Percentiles rank a stretch among this genome's conserved stretches.
These are phyloP conservation scores for Mycena belliarum DNA, from an alignment of 768 basidiomycete genomes.

Conservation along the genomic window DNA sequence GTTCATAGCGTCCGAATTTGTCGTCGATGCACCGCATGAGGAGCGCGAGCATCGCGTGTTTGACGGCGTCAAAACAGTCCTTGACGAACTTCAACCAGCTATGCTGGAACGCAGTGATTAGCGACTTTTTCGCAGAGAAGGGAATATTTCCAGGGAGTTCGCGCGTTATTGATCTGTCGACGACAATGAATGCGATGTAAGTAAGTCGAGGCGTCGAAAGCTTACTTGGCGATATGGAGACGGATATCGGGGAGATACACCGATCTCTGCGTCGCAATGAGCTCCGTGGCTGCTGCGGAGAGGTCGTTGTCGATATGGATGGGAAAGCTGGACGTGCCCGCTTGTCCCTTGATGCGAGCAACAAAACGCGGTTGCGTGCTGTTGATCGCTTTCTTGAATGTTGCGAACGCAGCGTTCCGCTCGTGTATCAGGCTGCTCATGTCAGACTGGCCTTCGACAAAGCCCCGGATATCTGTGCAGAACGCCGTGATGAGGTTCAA, in stretches of 20 bases:
- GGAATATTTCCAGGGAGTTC: conserved; percentile 42
- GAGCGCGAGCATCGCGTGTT: conserved; percentile 29
- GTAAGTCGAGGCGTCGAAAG: background rate
- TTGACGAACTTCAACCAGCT: conserved; percentile 30
- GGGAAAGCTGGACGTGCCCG: conserved; percentile 1
- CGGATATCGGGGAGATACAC: conserved; percentile 36
- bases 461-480: conserved; percentile 29
- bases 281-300: conserved; percentile 14
- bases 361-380: conserved; percentile 38
- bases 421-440: conserved; percentile 31
- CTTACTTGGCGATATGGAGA: conserved; percentile 33
- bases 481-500: conserved; percentile 36
- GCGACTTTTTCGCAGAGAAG: conserved; percentile 34
- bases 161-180: conserved; percentile 35
- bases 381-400: conserved; percentile 34
- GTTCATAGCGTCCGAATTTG: conserved; percentile 43
- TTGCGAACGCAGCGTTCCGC: conserved; percentile 28
- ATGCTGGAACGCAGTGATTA: conserved; percentile 34
- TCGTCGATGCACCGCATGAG: conserved; percentile 30
- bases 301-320: conserved; percentile 22
- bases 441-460: conserved; percentile 30
- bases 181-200: background rate
- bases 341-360: conserved; percentile 20
- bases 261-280: conserved; percentile 17
- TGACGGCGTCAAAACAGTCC: conserved; percentile 28